Evolutionary conservation across 2,329 filamentous ascomycete genomes (phyloP), one percentile per base, ranked within the genome.

Genomic region (Diaporthe sp.): DNA sequence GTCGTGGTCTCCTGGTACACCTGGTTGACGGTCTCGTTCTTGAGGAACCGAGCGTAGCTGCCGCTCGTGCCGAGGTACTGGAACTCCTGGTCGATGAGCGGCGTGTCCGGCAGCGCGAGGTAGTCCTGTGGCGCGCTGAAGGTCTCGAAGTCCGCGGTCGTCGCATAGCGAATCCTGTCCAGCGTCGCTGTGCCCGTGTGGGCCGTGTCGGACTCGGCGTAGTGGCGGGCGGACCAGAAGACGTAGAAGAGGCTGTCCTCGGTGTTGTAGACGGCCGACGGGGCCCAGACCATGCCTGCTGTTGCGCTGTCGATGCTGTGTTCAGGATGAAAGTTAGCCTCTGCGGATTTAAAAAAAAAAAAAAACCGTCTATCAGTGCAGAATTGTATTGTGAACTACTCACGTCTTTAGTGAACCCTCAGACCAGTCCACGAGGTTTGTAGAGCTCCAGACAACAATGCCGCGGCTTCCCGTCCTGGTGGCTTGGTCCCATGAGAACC

Each of bases 41-140:
- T 90, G 71, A 88, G 79, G 80, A 89, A 90, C 8, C 88, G 85
- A 0, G 84, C 85, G 60, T 86, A 90, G 13, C 81, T 77, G 2
- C 81, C 84, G 5, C 82, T 80, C 9, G 81, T 80, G 51, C 85
- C 86, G 0, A 89, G 81, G 28, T 84, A 81, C 42, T 87, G 83
- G 79, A 90, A 86, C 72, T 87, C 85, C 42, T 88, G 85, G 76
- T 90, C 88, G 75, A 90, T 90, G 51, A 90, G 80, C 2, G 85
- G 84, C 4, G 84, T 87, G 22, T 82, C 82, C 2, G 82, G 76
- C 15, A 81, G 79, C 42, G 86, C 84, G 72, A 86, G 80, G 78
- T 89, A 88, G 71, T 88, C 85, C 49, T 82, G 76, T 0, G 88
- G 86, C 0, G 82, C 76, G 68, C 83, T 84, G 78, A 90, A 90